Percentiles rank a stretch among this genome's conserved stretches.
Evolutionary conservation across 1,284 basidiomycete species (phyloP).

Genomic region (Melampsora abietis-canadensis): DNA sequence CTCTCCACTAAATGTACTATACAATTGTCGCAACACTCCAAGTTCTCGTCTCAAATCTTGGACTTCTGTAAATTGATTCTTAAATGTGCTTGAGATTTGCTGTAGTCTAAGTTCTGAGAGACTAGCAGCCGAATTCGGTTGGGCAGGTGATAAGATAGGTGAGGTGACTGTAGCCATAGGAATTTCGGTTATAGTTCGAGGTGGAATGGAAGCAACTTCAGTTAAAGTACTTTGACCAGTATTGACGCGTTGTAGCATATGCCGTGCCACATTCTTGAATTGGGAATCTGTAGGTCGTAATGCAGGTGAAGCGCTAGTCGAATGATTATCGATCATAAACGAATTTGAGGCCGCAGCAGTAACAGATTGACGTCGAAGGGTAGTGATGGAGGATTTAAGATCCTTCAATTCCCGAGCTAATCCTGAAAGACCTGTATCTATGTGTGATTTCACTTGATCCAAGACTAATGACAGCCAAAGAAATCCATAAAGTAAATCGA

Average conservation of each 20-base stretch:
- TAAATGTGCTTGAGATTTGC: constrained; percentile 70
- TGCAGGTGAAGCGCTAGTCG: constrained; percentile 61
- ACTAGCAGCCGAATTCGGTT: constrained; percentile 21
- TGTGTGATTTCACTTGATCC: constrained; percentile 97
- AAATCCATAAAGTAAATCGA: not conserved
- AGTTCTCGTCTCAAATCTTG: constrained; percentile 88
- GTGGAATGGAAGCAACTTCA: not conserved
- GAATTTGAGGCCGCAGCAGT: constrained; percentile 46
- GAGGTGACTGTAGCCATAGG: constrained; percentile 23
- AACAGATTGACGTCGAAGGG: constrained; percentile 58
- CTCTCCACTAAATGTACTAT: constrained; percentile 84
- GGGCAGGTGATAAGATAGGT: constrained; percentile 30
- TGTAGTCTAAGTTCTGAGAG: constrained; percentile 57
- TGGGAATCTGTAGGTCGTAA: constrained; percentile 69
- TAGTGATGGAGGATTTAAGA: constrained; percentile 65
- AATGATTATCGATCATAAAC: constrained; percentile 7
- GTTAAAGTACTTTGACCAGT: constrained; percentile 2
- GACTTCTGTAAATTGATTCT: constrained; percentile 88
- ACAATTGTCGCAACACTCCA: constrained; percentile 86
- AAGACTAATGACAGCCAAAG: constrained; percentile 63
- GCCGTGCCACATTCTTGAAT: constrained; percentile 67
- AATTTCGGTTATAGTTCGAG: constrained; percentile 11
- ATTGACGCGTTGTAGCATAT: constrained; percentile 55
- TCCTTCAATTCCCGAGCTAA: constrained; percentile 91
- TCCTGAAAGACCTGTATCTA: constrained; percentile 78